Percentiles rank a stretch among this genome's conserved stretches.
Evolutionary conservation across 257 asterid species (phyloP).

Genomic region (Plantago ovata): DNA sequence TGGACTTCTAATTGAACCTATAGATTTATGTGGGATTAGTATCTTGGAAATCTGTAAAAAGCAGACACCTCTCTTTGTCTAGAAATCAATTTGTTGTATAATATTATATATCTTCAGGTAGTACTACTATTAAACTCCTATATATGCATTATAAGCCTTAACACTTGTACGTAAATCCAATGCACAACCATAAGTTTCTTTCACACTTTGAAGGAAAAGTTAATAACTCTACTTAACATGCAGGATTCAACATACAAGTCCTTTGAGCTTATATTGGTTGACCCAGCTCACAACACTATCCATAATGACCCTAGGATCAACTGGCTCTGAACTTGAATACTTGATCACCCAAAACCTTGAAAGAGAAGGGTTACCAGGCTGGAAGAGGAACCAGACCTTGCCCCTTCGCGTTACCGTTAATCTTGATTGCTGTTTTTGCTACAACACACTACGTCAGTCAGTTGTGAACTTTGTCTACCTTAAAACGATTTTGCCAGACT

Average conservation of each 20-base stretch:
- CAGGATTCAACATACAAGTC: slow-evolving; percentile 31
- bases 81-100: too few species aligned
- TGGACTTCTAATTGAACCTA: too few species aligned
- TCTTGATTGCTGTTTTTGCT: slow-evolving; percentile 1
- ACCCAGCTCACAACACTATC: slow-evolving; percentile 23
- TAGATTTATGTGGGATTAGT: too few species aligned
- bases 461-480: slow-evolving; percentile 5
- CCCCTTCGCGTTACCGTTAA: slow-evolving; percentile 35
- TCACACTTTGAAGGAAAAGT: too few species aligned
- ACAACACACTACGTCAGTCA: not conserved
- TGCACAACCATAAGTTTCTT: too few species aligned
- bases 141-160: slow-evolving; percentile 28
- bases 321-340: slow-evolving; percentile 30
- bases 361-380: slow-evolving; percentile 34
- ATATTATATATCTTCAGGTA: too few species aligned
- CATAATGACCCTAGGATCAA: slow-evolving; percentile 27
- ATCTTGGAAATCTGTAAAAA: too few species aligned
- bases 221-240: too few species aligned
- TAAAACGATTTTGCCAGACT: not conserved
- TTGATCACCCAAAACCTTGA: too few species aligned
- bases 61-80: too few species aligned
- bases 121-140: too few species aligned
- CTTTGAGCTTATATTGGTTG: slow-evolving; percentile 26
- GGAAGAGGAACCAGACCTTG: slow-evolving; percentile 32
- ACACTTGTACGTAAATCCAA: too few species aligned